Conservation (phyloP, 2,329 filamentous ascomycete species). For the Pseudogymnoascus sp. region DNA sequence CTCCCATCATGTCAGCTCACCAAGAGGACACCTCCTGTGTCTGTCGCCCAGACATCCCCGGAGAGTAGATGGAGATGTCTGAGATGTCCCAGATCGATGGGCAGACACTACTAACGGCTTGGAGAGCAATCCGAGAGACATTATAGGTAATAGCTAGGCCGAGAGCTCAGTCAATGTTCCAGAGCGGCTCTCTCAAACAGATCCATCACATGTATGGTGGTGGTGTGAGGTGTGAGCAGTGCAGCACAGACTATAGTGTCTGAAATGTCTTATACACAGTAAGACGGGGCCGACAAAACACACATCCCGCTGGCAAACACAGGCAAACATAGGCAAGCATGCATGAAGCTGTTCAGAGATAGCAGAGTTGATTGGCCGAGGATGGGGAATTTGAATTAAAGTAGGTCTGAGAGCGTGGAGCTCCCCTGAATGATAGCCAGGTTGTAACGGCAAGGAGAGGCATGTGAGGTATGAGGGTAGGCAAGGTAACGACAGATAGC, state of each 20-base stretch:
- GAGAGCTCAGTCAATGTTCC: neutral
- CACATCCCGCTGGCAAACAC: neutral
- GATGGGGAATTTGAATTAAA: neutral
- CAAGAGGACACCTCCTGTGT: neutral
- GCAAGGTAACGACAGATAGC: neutral
- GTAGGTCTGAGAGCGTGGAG: slow-evolving; percentile 1
- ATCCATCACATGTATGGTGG: neutral
- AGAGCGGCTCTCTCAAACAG: neutral
- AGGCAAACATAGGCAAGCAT: neutral
- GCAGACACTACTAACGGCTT: neutral
- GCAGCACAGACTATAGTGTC: neutral
- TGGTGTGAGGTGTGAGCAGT: neutral
- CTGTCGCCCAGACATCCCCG: neutral
- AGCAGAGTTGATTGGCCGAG: neutral
- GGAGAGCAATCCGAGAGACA: neutral
- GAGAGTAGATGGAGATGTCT: slow-evolving; percentile 1
- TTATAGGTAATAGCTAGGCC: neutral
- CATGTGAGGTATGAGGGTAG: neutral
- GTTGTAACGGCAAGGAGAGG: neutral
- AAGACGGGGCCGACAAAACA: neutral
- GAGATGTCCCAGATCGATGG: slow-evolving; percentile 2
- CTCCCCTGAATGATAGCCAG: neutral
- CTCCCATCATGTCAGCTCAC: neutral
- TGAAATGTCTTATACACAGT: neutral
- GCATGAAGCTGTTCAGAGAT: neutral